phyloP scores from a whole-genome alignment of 768 basidiomycete species.

The Mycena epipterygia region DNA sequence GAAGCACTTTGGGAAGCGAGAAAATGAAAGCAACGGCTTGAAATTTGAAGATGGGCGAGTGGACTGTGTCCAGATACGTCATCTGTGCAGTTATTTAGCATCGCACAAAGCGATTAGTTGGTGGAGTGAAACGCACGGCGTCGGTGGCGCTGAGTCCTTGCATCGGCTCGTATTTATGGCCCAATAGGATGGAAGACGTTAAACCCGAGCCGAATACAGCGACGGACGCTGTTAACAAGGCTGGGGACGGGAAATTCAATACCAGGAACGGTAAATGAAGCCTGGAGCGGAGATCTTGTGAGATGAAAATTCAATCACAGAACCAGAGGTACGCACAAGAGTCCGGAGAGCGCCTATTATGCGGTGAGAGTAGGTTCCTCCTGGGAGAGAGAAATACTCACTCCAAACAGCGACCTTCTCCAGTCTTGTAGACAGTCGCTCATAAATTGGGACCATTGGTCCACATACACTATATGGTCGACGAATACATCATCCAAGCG shows the following conservation, averaged over 20 bases:
- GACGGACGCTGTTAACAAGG: slow-evolving; percentile 47
- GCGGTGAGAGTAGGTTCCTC: slow-evolving; percentile 36
- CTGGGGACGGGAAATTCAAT: slow-evolving; percentile 41
- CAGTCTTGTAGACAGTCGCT: slow-evolving; percentile 60
- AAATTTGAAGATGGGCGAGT: slow-evolving; percentile 57
- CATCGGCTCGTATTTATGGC: slow-evolving; percentile 54
- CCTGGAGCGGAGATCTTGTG: slow-evolving; percentile 41
- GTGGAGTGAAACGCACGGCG: slow-evolving; percentile 57
- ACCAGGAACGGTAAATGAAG: slow-evolving; percentile 51
- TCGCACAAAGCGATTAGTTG: not conserved
- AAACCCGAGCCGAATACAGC: slow-evolving; percentile 49
- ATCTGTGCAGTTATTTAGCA: slow-evolving; percentile 40
- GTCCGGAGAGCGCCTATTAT: slow-evolving; percentile 24
- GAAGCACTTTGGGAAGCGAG: slow-evolving; percentile 65
- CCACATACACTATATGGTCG: slow-evolving; percentile 67
- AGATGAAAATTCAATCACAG: not conserved
- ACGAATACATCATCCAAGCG: slow-evolving; percentile 63
- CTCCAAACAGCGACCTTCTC: slow-evolving; percentile 55
- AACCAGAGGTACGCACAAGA: slow-evolving; percentile 7
- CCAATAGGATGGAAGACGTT: slow-evolving; percentile 48
- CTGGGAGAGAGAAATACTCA: slow-evolving; percentile 41
- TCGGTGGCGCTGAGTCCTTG: slow-evolving; percentile 49
- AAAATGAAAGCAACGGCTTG: slow-evolving; percentile 63
- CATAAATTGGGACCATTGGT: slow-evolving; percentile 67
- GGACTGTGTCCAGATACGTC: slow-evolving; percentile 51